These are phyloP conservation scores for Dactylorhiza incarnata DNA, from an alignment of 106 monocot species.

Conservation along the genomic window DNA sequence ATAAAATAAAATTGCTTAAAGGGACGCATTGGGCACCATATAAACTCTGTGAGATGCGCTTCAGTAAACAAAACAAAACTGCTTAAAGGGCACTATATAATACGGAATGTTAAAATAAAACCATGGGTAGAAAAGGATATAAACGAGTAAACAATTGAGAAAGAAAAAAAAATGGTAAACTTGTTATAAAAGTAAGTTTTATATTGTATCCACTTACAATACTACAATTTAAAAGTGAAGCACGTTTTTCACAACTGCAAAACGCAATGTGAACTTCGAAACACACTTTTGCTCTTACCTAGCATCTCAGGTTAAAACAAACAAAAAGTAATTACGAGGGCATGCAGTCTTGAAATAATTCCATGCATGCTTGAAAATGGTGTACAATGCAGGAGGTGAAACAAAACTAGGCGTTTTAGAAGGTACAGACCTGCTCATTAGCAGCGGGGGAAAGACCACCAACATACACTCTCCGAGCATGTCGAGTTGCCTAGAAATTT, in stretches of 20 bases:
- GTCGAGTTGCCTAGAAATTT: slow-evolving; percentile 33
- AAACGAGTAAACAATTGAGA: too few relatives aligned
- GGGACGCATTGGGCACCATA: too few relatives aligned
- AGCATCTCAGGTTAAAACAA: background rate
- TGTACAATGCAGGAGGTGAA: background rate
- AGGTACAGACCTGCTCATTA: slow-evolving; percentile 46
- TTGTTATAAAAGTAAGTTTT: too few relatives aligned
- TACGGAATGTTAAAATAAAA: too few relatives aligned
- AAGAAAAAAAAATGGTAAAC: too few relatives aligned
- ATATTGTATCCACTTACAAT: too few relatives aligned
- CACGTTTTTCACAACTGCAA: background rate
- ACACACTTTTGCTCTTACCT: too few relatives aligned
- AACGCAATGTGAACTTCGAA: background rate
- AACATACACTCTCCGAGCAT: slow-evolving; percentile 44
- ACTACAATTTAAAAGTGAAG: background rate
- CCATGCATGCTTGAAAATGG: background rate
- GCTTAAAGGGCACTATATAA: too few relatives aligned
- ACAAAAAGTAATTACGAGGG: background rate
- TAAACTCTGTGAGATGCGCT: too few relatives aligned
- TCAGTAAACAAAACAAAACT: too few relatives aligned
- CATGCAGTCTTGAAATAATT: background rate
- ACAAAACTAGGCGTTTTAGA: background rate
- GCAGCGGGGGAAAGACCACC: slow-evolving; percentile 37
- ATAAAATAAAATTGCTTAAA: too few relatives aligned
- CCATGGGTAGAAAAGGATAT: too few relatives aligned